Percentiles rank a stretch among this genome's conserved stretches.
These are phyloP conservation scores for Ammopiptanthus mongolicus DNA, from an alignment of 306 rosid species.

Conservation along the genomic window DNA sequence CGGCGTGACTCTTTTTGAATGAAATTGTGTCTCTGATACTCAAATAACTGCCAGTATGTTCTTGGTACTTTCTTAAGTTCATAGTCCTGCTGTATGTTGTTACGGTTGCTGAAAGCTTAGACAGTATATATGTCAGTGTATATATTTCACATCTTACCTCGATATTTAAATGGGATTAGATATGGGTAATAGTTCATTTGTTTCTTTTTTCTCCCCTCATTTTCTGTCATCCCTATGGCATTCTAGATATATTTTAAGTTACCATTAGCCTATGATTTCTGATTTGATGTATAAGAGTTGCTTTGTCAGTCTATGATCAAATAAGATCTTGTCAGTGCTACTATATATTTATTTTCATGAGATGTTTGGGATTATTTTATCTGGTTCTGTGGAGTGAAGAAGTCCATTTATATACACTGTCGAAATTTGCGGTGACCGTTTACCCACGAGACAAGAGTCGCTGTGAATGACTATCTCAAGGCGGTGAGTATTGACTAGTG, in stretches of 20 bases:
- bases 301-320: background rate
- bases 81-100: background rate
- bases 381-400: background rate
- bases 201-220: background rate
- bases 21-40: background rate
- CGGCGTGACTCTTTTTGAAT: background rate
- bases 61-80: slow-evolving; percentile 6
- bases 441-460: background rate
- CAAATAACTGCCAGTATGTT: background rate
- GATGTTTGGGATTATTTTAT: slow-evolving; percentile 12
- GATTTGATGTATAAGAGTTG: background rate
- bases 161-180: background rate
- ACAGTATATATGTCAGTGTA: background rate
- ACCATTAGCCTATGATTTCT: background rate
- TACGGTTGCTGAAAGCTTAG: background rate
- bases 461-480: background rate
- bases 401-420: background rate
- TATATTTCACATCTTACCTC: background rate
- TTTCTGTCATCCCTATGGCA: background rate
- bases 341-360: background rate
- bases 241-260: background rate
- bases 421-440: background rate
- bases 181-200: background rate
- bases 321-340: background rate
- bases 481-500: background rate